A percentile compares a stretch with the other conserved stretches of the same genome.
phyloP scores from a whole-genome alignment of 768 basidiomycete species.

The Arthromyces matolae region DNA sequence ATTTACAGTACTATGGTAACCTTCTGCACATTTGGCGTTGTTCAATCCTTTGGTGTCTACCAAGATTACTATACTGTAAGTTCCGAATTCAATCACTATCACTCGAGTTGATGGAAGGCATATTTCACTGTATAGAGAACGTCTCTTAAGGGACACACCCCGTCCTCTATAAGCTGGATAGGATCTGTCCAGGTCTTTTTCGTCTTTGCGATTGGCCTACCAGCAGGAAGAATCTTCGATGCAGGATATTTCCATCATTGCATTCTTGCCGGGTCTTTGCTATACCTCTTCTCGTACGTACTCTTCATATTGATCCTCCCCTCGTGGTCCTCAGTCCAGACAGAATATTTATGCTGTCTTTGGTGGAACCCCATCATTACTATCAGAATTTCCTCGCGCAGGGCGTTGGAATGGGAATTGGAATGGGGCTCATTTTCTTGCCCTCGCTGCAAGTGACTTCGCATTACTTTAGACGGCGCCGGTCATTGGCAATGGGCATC shows the following conservation, averaged over 20 bases:
- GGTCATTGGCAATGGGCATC: constrained; percentile 54
- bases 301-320: neutral
- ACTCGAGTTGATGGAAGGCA: neutral
- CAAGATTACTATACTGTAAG: constrained; percentile 49
- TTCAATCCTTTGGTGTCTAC: constrained; percentile 49
- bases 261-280: constrained; percentile 32
- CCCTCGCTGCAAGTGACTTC: constrained; percentile 50
- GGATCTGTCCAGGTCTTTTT: constrained; percentile 50
- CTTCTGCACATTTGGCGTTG: constrained; percentile 47
- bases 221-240: constrained; percentile 44
- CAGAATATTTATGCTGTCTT: constrained; percentile 49
- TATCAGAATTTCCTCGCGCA: constrained; percentile 54
- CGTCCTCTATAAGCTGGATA: constrained; percentile 47
- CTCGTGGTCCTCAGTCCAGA: neutral
- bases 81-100: neutral
- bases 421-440: constrained; percentile 52
- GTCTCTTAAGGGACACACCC: constrained; percentile 34
- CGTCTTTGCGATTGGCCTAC: constrained; percentile 41
- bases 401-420: constrained; percentile 53
- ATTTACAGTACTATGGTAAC: constrained; percentile 36
- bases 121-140: constrained; percentile 24
- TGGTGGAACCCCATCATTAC: constrained; percentile 43
- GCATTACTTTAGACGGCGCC: constrained; percentile 47
- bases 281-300: constrained; percentile 42
- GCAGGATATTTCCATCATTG: constrained; percentile 46